Percentiles rank a stretch among this genome's conserved stretches.
phyloP scores from a whole-genome alignment of 352 stramenopile species.

The Plasmopara viticola region DNA sequence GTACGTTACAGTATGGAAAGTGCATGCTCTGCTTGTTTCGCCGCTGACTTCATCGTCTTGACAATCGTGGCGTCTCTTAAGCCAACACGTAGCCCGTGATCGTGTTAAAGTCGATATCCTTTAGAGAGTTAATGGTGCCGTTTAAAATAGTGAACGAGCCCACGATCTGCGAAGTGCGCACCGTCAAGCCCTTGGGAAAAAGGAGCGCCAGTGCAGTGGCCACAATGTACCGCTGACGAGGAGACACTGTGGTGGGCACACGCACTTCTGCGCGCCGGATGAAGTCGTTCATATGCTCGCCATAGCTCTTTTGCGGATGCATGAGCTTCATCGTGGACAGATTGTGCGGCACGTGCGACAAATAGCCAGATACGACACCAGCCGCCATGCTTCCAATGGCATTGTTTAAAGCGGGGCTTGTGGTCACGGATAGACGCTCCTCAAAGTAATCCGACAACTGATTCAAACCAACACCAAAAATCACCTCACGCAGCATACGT shows the following conservation, averaged over 20 bases:
- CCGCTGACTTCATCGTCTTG: conserved; percentile 20
- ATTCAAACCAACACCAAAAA: conserved; percentile 92
- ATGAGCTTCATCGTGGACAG: conserved; percentile 94
- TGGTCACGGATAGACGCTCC: conserved; percentile 74
- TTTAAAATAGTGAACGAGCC: conserved; percentile 93
- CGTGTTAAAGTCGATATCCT: conserved; percentile 62
- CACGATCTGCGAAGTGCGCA: conserved; percentile 89
- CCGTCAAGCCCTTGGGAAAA: conserved; percentile 84
- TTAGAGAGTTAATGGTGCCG: conserved; percentile 88
- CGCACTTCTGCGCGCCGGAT: conserved; percentile 75
- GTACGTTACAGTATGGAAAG: conserved; percentile 13
- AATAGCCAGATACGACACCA: conserved; percentile 89
- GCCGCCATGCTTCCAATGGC: conserved; percentile 82
- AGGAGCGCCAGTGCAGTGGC: conserved; percentile 76
- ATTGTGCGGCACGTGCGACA: conserved; percentile 94
- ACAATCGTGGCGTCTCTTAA: conserved; percentile 16
- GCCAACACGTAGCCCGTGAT: conserved; percentile 39
- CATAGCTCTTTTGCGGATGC: conserved; percentile 86
- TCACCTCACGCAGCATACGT: conserved; percentile 85
- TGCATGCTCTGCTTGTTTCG: conserved; percentile 10
- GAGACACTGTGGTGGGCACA: conserved; percentile 69
- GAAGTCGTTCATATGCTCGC: conserved; percentile 79
- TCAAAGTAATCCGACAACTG: conserved; percentile 92
- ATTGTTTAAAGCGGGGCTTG: conserved; percentile 78
- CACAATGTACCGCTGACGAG: conserved; percentile 53